A percentile compares a stretch with the other conserved stretches of the same genome.
Conservation (phyloP, 495 filamentous ascomycete genomes). For the Neurospora sp. region DNA sequence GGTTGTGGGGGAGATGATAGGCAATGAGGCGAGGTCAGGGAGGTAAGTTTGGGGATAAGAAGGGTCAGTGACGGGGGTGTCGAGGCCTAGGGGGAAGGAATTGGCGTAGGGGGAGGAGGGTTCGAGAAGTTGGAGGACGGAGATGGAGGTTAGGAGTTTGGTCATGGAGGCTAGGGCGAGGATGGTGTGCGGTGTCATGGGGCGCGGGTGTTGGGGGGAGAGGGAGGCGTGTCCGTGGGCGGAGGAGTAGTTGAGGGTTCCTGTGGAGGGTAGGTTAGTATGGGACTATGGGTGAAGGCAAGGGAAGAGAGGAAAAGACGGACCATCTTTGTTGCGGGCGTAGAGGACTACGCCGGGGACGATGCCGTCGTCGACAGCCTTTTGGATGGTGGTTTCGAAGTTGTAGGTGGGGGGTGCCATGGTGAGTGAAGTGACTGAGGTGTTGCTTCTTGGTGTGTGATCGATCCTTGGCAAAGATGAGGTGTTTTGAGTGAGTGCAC, state of each 20-base stretch:
- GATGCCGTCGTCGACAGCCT: slow-evolving; percentile 12
- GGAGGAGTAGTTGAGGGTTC: slow-evolving; percentile 18
- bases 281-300: background rate
- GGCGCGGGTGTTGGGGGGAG: background rate
- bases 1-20: background rate
- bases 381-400: slow-evolving; percentile 14
- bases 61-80: slow-evolving; percentile 27
- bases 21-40: slow-evolving; percentile 22
- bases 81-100: slow-evolving; percentile 9
- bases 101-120: background rate
- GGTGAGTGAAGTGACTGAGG: background rate
- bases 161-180: slow-evolving; percentile 25
- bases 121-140: slow-evolving; percentile 27
- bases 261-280: background rate
- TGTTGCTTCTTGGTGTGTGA: background rate
- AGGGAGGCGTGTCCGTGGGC: slow-evolving; percentile 10
- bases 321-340: slow-evolving; percentile 19
- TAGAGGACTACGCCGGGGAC: slow-evolving; percentile 17
- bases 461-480: background rate
- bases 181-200: slow-evolving; percentile 14
- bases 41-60: slow-evolving; percentile 1
- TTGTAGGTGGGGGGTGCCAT: background rate
- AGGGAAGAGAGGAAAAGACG: background rate
- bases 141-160: slow-evolving; percentile 26
- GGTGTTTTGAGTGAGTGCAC: background rate